Conservation (phyloP, 2,329 filamentous ascomycete genomes). For the Pezicula carpinea region DNA sequence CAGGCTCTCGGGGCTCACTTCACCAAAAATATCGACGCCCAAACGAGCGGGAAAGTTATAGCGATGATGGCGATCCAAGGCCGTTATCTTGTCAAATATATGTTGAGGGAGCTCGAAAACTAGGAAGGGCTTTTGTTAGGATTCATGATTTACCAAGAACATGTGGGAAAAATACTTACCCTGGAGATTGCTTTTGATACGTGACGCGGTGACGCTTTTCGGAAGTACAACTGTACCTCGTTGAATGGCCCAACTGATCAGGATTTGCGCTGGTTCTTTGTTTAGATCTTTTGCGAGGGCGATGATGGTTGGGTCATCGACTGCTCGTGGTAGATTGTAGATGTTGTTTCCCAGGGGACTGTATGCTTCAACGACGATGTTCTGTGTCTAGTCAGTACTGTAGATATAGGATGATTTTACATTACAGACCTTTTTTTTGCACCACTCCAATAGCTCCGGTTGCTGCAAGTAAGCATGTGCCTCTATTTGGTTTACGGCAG, state of each 20-base stretch:
- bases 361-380: conserved; percentile 59
- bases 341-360: conserved; percentile 58
- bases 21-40: conserved; percentile 40
- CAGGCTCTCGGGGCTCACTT: conserved; percentile 33
- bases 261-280: conserved; percentile 46
- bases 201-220: conserved; percentile 47
- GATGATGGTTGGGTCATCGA: conserved; percentile 45
- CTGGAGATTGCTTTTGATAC: conserved; percentile 42
- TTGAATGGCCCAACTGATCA: conserved; percentile 51
- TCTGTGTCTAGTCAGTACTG: conserved; percentile 34
- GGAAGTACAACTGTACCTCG: conserved; percentile 48
- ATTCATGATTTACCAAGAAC: background rate
- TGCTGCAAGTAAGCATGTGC: conserved; percentile 66
- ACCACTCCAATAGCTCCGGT: conserved; percentile 50
- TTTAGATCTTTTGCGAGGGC: conserved; percentile 47
- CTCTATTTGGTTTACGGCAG: conserved; percentile 65
- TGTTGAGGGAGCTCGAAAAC: conserved; percentile 33
- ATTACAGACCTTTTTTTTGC: conserved; percentile 28
- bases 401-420: background rate
- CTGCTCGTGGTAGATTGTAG: conserved; percentile 35
- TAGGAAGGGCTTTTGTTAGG: conserved; percentile 26
- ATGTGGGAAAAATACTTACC: conserved; percentile 19
- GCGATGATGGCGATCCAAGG: conserved; percentile 34
- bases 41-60: conserved; percentile 40
- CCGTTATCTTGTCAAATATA: conserved; percentile 33